Conservation (phyloP, 2,329 filamentous ascomycete genomes). For the Sordariomycetes sp. region DNA sequence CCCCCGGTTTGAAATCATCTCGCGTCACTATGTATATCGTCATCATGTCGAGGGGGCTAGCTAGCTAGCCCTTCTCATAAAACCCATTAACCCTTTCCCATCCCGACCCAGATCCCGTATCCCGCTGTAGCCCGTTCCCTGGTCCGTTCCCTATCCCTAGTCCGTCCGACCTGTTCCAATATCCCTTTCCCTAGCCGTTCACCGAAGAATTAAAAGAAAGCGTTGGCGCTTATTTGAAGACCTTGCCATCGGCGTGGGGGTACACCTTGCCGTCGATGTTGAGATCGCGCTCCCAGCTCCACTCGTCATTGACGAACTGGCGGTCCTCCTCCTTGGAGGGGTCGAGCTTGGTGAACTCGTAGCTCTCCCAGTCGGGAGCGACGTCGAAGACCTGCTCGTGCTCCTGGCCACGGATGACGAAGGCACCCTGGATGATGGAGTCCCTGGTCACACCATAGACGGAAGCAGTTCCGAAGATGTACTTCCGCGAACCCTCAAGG, state of each 20-base stretch:
- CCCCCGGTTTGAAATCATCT: not conserved
- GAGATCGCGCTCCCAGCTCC: slow-evolving; percentile 85
- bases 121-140: slow-evolving; percentile 6
- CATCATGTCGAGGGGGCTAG: slow-evolving; percentile 5
- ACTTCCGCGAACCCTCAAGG: slow-evolving; percentile 96
- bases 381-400: slow-evolving; percentile 83
- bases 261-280: slow-evolving; percentile 78
- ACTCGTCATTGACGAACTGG: slow-evolving; percentile 76
- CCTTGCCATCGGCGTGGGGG: slow-evolving; percentile 83
- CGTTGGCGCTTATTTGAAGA: slow-evolving; percentile 76
- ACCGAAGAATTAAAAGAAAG: not conserved
- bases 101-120: not conserved
- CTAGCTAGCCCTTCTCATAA: slow-evolving; percentile 11
- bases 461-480: slow-evolving; percentile 81
- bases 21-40: slow-evolving; percentile 10
- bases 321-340: slow-evolving; percentile 73
- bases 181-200: slow-evolving; percentile 8
- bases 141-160: slow-evolving; percentile 19
- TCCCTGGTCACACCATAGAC: slow-evolving; percentile 86
- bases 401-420: slow-evolving; percentile 89
- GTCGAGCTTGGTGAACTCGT: slow-evolving; percentile 95
- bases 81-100: slow-evolving; percentile 17
- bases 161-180: slow-evolving; percentile 18
- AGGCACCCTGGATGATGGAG: slow-evolving; percentile 86
- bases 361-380: slow-evolving; percentile 94